Base-by-base conservation (phyloP, 169 alveolate genomes). In the Theileria parva region DNA sequence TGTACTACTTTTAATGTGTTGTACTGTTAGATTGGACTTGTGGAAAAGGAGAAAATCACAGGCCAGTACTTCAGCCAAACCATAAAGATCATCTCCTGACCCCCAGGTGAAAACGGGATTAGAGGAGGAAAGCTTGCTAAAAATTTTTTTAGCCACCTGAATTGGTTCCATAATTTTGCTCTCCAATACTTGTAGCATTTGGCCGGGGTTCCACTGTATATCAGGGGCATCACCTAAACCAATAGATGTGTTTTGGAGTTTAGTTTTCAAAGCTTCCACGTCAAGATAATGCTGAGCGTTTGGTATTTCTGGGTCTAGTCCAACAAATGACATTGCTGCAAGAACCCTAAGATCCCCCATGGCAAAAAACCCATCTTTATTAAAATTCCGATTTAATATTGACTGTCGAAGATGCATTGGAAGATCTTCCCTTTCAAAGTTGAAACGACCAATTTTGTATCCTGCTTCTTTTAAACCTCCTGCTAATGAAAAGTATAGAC, bases 91-190 rank as follows among this genome's bases (percentile, higher is more conserved):
- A 25, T 72, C 85, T 19, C 79, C 60, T 0, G 74, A 55, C 3
- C 85, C 91, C 91, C 91, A 85, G 21, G 70, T 44, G n/a, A 37
- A 28, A 6, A 81, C 86, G 50, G 48, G 63, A 12, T 11, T 12
- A 17, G 50, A 53, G 53, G 73, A 64, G 1, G 80, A 0, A 12
- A 85, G 28, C n/a, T 13, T 44, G 7, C 60, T 37, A 67, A 21
- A 85, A 12, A 85, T 39, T 28, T n/a, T 8, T 39, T 44, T 78
- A 9, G 83, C 83, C 21, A 78, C 77, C 44, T 74, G 71, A 13
- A 85, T 21, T n/a, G 65, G 67, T 9, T 77, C 79, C 19, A 63
- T 15, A 37, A n/a, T 65, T 25, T 32, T 67, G 13, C 25, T 30
- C 7, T 61, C 11, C 19, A 85, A n/a, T 32, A 28, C 70, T 30